phyloP scores from a whole-genome alignment of 768 basidiomycete genomes.

The Cystobasidium tubakii region DNA sequence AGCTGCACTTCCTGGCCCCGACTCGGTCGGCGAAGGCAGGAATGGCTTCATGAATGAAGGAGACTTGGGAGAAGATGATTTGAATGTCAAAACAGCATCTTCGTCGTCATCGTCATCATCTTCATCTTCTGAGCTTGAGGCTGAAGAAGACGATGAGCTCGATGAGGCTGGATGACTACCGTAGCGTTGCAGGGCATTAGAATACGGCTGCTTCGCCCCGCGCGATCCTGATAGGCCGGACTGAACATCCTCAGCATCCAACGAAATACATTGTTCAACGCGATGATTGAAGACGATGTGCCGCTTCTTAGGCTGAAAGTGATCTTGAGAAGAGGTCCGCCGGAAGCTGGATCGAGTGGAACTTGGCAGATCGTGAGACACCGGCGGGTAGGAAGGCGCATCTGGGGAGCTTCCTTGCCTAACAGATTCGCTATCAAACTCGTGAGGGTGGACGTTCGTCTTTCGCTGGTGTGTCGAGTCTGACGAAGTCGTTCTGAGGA shows the following conservation, averaged over 20 bases:
- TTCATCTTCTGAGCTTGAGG: not conserved
- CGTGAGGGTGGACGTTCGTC: slow-evolving; percentile 1
- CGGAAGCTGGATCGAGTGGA: not conserved
- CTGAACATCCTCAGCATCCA: slow-evolving; percentile 50
- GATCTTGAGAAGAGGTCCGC: slow-evolving; percentile 38
- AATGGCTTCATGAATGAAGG: slow-evolving; percentile 40
- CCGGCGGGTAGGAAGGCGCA: not conserved
- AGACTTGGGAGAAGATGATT: slow-evolving; percentile 41
- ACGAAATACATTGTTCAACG: slow-evolving; percentile 82
- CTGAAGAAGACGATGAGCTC: slow-evolving; percentile 25
- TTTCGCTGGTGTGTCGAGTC: not conserved
- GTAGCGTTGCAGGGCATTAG: slow-evolving; percentile 26
- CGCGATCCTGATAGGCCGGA: slow-evolving; percentile 20
- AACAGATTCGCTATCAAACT: not conserved
- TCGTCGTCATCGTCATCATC: slow-evolving; percentile 39
- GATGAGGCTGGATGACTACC: not conserved
- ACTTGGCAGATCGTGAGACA: not conserved
- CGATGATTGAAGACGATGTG: slow-evolving; percentile 98
- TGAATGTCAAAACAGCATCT: slow-evolving; percentile 47
- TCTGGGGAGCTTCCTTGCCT: not conserved
- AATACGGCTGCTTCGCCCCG: slow-evolving; percentile 18
- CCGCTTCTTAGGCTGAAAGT: slow-evolving; percentile 35
- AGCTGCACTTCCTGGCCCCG: not conserved
- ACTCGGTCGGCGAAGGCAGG: not conserved
- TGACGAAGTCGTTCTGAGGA: not conserved